phyloP scores from a whole-genome alignment of 2,329 filamentous ascomycete genomes.

The Claviceps spartinae region DNA sequence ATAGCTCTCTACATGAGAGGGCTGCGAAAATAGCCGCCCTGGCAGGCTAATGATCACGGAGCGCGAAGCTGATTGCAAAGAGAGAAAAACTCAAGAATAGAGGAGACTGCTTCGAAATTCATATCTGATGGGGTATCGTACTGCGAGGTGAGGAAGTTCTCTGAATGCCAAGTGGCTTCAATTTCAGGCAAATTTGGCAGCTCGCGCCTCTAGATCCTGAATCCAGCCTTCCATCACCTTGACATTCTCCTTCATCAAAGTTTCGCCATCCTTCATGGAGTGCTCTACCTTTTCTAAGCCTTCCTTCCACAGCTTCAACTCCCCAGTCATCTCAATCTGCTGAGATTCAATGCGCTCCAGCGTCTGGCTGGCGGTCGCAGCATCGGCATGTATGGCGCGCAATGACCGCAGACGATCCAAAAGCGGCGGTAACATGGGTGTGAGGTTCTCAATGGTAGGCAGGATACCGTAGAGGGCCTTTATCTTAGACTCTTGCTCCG shows the following conservation, averaged over 20 bases:
- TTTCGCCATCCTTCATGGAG: slow-evolving; percentile 56
- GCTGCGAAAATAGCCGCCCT: no score
- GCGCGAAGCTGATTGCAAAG: background rate
- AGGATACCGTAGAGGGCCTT: slow-evolving; percentile 83
- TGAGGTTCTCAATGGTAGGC: slow-evolving; percentile 73
- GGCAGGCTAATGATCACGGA: background rate
- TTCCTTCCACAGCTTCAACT: slow-evolving; percentile 76
- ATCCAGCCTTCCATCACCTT: slow-evolving; percentile 82
- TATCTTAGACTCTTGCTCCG: slow-evolving; percentile 72
- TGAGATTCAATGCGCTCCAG: slow-evolving; percentile 64
- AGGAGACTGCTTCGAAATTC: background rate
- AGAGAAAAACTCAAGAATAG: background rate
- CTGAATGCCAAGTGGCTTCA: background rate
- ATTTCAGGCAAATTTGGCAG: slow-evolving; percentile 41
- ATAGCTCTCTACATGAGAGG: no score
- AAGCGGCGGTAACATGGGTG: slow-evolving; percentile 72
- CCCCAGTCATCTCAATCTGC: slow-evolving; percentile 69
- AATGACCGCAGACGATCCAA: slow-evolving; percentile 77
- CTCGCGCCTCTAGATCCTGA: slow-evolving; percentile 66
- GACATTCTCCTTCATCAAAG: slow-evolving; percentile 63
- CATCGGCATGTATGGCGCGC: slow-evolving; percentile 72
- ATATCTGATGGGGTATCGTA: slow-evolving; percentile 8
- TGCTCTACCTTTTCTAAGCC: slow-evolving; percentile 67
- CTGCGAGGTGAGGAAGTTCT: background rate
- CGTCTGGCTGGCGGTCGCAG: slow-evolving; percentile 65